phyloP scores from a whole-genome alignment of 2,329 filamentous ascomycete species.

The Cercospora zeae-maydis region DNA sequence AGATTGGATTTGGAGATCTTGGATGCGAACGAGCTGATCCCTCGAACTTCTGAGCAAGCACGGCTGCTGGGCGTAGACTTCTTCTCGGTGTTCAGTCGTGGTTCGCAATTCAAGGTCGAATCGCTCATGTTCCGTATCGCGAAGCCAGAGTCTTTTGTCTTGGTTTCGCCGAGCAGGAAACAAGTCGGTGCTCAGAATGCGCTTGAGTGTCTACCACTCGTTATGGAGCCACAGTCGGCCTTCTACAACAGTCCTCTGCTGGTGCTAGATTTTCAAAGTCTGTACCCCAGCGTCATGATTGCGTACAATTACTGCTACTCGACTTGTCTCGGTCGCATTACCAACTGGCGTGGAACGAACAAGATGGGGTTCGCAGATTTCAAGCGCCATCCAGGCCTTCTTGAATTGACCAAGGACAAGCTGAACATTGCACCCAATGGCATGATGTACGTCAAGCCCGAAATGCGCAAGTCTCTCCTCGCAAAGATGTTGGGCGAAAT shows the following conservation, averaged over 20 bases:
- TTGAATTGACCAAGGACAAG: constrained; percentile 75
- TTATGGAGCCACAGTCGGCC: constrained; percentile 94
- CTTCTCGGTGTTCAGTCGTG: constrained; percentile 89
- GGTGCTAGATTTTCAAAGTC: constrained; percentile 90
- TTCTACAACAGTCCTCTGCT: constrained; percentile 89
- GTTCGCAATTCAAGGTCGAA: constrained; percentile 97
- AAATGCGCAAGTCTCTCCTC: constrained; percentile 82
- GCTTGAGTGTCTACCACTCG: constrained; percentile 85
- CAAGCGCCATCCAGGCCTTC: constrained; percentile 67
- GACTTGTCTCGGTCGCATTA: constrained; percentile 83
- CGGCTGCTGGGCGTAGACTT: constrained; percentile 92
- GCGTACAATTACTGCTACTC: constrained; percentile 99
- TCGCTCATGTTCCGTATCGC: constrained; percentile 98
- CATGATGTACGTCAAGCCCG: constrained; percentile 86
- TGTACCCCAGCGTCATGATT: constrained; percentile 98
- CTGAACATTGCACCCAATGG: constrained; percentile 94
- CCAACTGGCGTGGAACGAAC: constrained; percentile 81
- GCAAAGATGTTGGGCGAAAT: constrained; percentile 97
- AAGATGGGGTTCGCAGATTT: constrained; percentile 96
- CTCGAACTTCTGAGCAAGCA: constrained; percentile 90
- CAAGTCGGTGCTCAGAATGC: constrained; percentile 94
- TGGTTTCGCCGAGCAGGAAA: constrained; percentile 84
- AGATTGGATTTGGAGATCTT: constrained; percentile 86
- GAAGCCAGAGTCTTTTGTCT: constrained; percentile 89
- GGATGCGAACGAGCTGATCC: constrained; percentile 81